phyloP scores from a whole-genome alignment of 2,329 filamentous ascomycete species.

The Calonectria pteridis region DNA sequence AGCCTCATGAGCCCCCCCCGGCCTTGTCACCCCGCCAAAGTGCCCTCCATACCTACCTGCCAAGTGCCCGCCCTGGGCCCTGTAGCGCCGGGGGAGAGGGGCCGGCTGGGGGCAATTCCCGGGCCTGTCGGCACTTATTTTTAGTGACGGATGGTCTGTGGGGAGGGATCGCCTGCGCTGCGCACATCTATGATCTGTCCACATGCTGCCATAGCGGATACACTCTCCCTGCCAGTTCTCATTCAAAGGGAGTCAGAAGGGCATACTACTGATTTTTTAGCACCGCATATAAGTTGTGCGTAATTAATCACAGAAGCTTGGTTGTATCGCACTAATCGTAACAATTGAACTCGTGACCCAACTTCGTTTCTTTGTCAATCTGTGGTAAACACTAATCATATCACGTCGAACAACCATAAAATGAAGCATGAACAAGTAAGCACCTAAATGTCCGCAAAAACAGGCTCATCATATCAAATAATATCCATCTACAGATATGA shows the following conservation, averaged over 20 bases:
- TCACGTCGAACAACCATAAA: not conserved
- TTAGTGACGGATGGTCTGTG: not conserved
- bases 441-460: not conserved
- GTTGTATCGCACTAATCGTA: not conserved
- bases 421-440: not conserved
- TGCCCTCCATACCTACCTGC: constrained; percentile 9
- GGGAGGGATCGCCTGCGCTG: not conserved
- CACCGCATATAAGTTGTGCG: not conserved
- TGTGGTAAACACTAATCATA: not conserved
- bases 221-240: not conserved
- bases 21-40: constrained; percentile 7
- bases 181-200: not conserved
- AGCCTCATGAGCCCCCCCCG: not conserved
- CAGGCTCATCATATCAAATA: not conserved
- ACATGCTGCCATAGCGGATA: not conserved
- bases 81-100: constrained; percentile 1
- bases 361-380: not conserved
- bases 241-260: not conserved
- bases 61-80: not conserved
- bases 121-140: not conserved
- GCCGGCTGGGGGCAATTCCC: not conserved
- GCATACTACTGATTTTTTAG: too few relatives aligned
- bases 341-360: not conserved
- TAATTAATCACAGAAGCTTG: not conserved
- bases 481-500: too few relatives aligned